Evolutionary conservation across 164 flowering plant genomes (phyloP).

Genomic region (Vitis vinifera): DNA sequence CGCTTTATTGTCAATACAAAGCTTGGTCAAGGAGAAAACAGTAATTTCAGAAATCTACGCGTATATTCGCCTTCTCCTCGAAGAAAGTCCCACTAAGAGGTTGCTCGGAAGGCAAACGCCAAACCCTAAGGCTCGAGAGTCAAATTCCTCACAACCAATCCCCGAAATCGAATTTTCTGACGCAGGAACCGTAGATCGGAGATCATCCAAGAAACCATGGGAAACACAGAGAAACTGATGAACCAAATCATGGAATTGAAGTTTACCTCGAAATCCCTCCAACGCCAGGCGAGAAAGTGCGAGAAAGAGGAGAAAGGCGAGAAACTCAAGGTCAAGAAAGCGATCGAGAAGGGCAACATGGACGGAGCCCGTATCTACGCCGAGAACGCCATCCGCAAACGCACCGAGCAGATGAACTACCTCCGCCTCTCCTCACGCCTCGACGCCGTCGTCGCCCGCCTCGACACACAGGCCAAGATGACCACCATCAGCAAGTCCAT

Average conservation of each 20-base stretch:
- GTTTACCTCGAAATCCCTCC: slow-evolving; percentile 67
- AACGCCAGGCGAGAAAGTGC: slow-evolving; percentile 68
- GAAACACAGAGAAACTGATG: slow-evolving; percentile 66
- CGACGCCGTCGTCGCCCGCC: slow-evolving; percentile 73
- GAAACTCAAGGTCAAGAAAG: slow-evolving; percentile 70
- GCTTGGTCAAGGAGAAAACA: too few species aligned
- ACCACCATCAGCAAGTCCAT: slow-evolving; percentile 58
- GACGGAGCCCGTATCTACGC: slow-evolving; percentile 80
- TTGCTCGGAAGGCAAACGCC: too few species aligned
- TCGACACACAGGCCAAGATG: slow-evolving; percentile 80
- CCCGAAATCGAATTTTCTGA: too few species aligned
- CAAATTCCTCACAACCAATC: too few species aligned
- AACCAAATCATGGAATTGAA: slow-evolving; percentile 77
- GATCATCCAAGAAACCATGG: slow-evolving; percentile 32
- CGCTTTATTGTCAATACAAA: too few species aligned
- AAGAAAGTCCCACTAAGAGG: too few species aligned
- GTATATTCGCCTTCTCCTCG: too few species aligned
- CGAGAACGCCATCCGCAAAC: slow-evolving; percentile 73
- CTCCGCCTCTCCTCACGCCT: slow-evolving; percentile 67
- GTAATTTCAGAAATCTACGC: too few species aligned
- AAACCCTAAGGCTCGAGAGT: too few species aligned
- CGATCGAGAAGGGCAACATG: slow-evolving; percentile 78
- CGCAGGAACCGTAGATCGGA: neutral
- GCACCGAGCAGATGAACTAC: slow-evolving; percentile 75
- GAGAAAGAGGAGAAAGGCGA: slow-evolving; percentile 77